Conservation (phyloP, 495 filamentous ascomycete species). For the Neurospora sp. region DNA sequence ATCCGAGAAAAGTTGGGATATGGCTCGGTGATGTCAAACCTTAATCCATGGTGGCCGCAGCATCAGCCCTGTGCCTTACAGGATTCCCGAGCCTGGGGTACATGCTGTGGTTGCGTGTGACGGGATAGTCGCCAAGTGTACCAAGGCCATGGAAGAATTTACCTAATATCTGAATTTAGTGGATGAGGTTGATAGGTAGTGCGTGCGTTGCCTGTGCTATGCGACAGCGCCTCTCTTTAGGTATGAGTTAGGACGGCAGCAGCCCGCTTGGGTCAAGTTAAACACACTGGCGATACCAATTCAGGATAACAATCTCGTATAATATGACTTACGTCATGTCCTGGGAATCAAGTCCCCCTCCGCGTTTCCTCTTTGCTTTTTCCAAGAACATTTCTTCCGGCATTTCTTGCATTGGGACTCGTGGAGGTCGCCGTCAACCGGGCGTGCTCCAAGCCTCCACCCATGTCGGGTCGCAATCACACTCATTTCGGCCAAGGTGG, state of each 20-base stretch:
- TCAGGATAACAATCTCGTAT: background rate
- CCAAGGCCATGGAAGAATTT: background rate
- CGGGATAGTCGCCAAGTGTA: background rate
- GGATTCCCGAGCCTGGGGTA: background rate
- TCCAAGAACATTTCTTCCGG: background rate
- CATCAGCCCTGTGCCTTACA: constrained; percentile 8
- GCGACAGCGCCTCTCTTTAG: background rate
- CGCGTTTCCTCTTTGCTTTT: background rate
- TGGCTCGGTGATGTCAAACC: constrained; percentile 19
- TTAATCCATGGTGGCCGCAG: constrained; percentile 10
- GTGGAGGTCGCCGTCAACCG: background rate
- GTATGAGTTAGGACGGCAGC: background rate
- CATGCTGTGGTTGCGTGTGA: background rate
- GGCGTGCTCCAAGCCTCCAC: background rate
- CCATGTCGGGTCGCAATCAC: background rate
- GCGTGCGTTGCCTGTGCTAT: background rate
- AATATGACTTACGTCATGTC: background rate
- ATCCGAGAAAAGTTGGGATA: constrained; percentile 5
- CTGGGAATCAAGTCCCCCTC: background rate
- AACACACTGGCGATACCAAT: background rate
- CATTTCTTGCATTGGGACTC: background rate
- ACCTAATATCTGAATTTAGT: background rate
- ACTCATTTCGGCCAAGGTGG: background rate
- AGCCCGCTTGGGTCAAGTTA: background rate
- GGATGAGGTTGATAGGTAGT: background rate